Percentiles rank a stretch among this genome's conserved stretches.
phyloP scores from a whole-genome alignment of 108 stramenopile genomes.

The Discostella pseudostelligera region DNA sequence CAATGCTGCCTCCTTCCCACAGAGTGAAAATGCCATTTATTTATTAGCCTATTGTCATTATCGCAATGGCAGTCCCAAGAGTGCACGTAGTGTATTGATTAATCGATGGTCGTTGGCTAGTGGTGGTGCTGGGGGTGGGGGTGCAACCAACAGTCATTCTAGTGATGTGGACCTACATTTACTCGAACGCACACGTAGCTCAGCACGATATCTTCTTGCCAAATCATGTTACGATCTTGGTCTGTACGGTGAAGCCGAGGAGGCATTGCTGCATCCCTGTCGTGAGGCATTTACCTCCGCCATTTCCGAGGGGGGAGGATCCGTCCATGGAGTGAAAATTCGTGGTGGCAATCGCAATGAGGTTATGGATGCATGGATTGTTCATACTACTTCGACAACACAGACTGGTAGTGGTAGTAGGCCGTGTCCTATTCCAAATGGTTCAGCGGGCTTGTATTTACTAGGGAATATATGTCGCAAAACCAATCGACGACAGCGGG shows the following conservation, averaged over 20 bases:
- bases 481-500: constrained; percentile 74
- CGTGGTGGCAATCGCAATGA: constrained; percentile 25
- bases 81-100: constrained; percentile 58
- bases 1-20: constrained; percentile 53
- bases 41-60: constrained; percentile 75
- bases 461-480: constrained; percentile 78
- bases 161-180: too few species aligned
- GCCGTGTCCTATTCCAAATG: constrained; percentile 82
- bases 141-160: too few species aligned
- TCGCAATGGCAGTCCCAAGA: constrained; percentile 53
- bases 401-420: neutral
- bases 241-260: constrained; percentile 74
- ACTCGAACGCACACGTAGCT: constrained; percentile 28
- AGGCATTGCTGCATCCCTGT: constrained; percentile 54
- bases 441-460: constrained; percentile 83
- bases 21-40: constrained; percentile 58
- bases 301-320: constrained; percentile 13
- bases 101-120: constrained; percentile 12
- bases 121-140: neutral
- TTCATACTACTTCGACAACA: constrained; percentile 32
- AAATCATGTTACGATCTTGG: constrained; percentile 69
- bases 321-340: constrained; percentile 8
- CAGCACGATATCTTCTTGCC: constrained; percentile 66
- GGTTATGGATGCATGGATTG: constrained; percentile 68
- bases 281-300: constrained; percentile 38